These are phyloP conservation scores for Candida dubliniensis DNA, from an alignment of 1,139 yeast genomes.

Conservation along the genomic window DNA sequence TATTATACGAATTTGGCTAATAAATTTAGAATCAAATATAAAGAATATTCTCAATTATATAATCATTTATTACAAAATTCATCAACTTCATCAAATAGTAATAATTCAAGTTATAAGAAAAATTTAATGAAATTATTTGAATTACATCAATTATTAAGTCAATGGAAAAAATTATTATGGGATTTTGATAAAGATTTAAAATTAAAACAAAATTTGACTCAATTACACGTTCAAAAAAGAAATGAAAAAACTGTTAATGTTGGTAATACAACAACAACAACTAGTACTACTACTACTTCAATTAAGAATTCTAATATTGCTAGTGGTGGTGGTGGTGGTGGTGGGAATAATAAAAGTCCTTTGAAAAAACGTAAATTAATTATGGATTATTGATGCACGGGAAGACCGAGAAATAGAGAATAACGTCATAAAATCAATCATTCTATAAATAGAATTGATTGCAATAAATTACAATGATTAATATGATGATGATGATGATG, in stretches of 20 bases:
- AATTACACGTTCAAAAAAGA: slow-evolving; percentile 2
- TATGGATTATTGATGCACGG: slow-evolving; percentile 5
- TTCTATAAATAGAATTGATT: no score
- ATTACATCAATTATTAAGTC: slow-evolving; percentile 34
- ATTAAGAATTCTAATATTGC: background rate
- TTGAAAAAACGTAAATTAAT: slow-evolving; percentile 6
- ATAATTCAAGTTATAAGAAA: slow-evolving; percentile 14
- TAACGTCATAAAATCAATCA: no score
- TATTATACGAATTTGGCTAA: slow-evolving; percentile 31
- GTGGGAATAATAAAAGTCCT: background rate
- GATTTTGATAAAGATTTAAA: slow-evolving; percentile 36
- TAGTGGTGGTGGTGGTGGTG: background rate
- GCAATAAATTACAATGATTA: no score
- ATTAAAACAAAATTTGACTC: slow-evolving; percentile 27
- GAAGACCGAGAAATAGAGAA: no score
- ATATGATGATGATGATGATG: no score
- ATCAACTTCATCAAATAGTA: slow-evolving; percentile 11
- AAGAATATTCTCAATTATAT: slow-evolving; percentile 40
- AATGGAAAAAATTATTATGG: slow-evolving; percentile 38
- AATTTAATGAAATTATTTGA: slow-evolving; percentile 32
- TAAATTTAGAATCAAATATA: slow-evolving; percentile 39
- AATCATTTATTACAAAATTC: slow-evolving; percentile 14
- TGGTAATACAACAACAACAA: background rate
- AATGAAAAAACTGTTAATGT: background rate
- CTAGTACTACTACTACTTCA: background rate